phyloP scores from a whole-genome alignment of 225 moss, liverwort and hornwort species.

The Anthoceros angustus region DNA sequence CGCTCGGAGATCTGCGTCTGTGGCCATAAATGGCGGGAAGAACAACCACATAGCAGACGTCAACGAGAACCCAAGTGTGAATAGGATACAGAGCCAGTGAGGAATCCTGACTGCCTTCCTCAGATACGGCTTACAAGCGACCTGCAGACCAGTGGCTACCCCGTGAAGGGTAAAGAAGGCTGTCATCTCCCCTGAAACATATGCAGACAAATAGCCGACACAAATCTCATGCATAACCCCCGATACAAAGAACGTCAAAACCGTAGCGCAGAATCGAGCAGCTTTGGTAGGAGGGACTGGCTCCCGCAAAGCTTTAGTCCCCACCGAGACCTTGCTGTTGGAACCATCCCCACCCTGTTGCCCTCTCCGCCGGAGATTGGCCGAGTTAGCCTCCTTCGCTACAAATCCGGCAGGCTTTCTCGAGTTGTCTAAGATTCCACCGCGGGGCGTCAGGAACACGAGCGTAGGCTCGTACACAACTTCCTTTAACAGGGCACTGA shows the following conservation, averaged over 20 bases:
- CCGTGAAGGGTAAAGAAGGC: constrained; percentile 36
- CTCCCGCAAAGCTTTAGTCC: too few relatives aligned
- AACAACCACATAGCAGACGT: not conserved
- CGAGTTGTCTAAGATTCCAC: too few relatives aligned
- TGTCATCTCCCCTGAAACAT: constrained; percentile 22
- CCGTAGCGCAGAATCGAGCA: constrained; percentile 12
- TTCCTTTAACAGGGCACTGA: constrained; percentile 27
- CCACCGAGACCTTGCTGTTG: too few relatives aligned
- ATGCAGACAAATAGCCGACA: constrained; percentile 21
- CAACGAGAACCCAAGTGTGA: not conserved
- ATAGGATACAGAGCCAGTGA: not conserved
- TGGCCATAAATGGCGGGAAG: not conserved
- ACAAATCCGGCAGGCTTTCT: too few relatives aligned
- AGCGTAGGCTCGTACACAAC: constrained; percentile 28
- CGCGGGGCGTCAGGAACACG: constrained; percentile 8
- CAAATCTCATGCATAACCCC: constrained; percentile 29
- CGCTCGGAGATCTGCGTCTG: not conserved
- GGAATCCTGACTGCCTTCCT: not conserved
- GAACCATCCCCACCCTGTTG: not conserved
- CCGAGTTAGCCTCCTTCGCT: too few relatives aligned
- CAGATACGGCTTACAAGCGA: constrained; percentile 8
- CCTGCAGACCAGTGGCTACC: constrained; percentile 14
- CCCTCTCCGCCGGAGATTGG: not conserved
- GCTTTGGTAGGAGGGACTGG: not conserved
- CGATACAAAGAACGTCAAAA: constrained; percentile 23